Conservation (phyloP, 139 green algal genomes). For the Closterium sp. region DNA sequence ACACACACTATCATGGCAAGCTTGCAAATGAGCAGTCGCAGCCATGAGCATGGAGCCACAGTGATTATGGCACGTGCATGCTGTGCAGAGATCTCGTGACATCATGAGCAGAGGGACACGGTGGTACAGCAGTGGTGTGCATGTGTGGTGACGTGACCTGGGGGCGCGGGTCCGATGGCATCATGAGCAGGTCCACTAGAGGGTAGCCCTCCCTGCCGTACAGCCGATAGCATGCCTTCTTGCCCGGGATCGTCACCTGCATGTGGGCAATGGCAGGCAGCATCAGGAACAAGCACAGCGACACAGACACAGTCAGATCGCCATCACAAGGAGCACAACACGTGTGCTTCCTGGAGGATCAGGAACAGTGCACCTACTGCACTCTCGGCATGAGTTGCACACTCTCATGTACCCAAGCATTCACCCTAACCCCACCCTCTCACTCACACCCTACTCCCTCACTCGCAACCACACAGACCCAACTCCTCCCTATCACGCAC, state of each 20-base stretch:
- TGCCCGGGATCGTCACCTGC: slow-evolving; percentile 55
- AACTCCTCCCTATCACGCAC: not conserved
- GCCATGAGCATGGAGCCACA: not conserved
- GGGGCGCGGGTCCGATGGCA: slow-evolving; percentile 6
- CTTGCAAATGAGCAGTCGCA: not conserved
- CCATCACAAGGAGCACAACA: too few relatives aligned
- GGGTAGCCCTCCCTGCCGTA: slow-evolving; percentile 50
- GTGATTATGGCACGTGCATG: too few relatives aligned
- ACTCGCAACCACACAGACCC: not conserved
- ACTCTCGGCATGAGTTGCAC: too few relatives aligned
- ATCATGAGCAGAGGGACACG: too few relatives aligned
- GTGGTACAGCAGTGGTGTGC: not conserved
- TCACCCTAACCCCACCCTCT: not conserved
- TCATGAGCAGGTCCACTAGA: slow-evolving; percentile 51
- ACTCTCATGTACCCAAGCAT: too few relatives aligned
- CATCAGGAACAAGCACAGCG: too few relatives aligned
- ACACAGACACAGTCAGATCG: too few relatives aligned
- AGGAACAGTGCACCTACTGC: too few relatives aligned
- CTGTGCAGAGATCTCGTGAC: too few relatives aligned
- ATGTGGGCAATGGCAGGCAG: not conserved
- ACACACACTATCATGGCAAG: not conserved
- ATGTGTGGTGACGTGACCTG: not conserved
- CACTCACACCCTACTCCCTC: not conserved
- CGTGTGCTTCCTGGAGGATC: too few relatives aligned
- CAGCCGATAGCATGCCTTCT: slow-evolving; percentile 46